Evolutionary conservation across 106 monocot genomes (phyloP).

Genomic region (Acanthochlamys bracteata): DNA sequence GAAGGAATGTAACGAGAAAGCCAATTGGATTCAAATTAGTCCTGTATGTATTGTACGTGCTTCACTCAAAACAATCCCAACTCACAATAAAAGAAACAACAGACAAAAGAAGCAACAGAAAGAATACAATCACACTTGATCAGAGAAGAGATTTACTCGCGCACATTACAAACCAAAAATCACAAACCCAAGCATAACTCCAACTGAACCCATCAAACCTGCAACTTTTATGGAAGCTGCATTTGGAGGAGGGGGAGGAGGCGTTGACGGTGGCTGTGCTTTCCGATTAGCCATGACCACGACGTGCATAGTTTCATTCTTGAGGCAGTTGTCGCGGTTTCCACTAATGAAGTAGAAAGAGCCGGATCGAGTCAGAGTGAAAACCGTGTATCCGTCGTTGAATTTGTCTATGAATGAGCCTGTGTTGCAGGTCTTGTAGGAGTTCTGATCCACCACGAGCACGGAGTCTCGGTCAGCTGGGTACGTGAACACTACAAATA

Average conservation of each 20-base stretch:
- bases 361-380: slow-evolving; percentile 33
- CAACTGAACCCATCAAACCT: slow-evolving; percentile 7
- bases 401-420: slow-evolving; percentile 23
- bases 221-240: slow-evolving; percentile 9
- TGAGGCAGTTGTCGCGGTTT: slow-evolving; percentile 27
- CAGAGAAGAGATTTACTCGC: too few relatives aligned
- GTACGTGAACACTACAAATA: slow-evolving; percentile 48
- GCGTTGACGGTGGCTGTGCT: background rate
- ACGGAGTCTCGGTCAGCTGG: slow-evolving; percentile 42
- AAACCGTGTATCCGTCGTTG: slow-evolving; percentile 49
- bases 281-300: slow-evolving; percentile 20
- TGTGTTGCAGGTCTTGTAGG: slow-evolving; percentile 59
- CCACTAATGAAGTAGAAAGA: slow-evolving; percentile 63
- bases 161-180: background rate
- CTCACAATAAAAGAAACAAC: too few relatives aligned
- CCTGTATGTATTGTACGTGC: too few relatives aligned
- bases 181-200: background rate
- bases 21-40: too few relatives aligned
- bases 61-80: too few relatives aligned
- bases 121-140: too few relatives aligned
- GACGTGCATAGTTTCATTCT: background rate
- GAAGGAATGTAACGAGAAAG: too few relatives aligned
- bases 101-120: too few relatives aligned
- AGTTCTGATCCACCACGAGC: slow-evolving; percentile 26
- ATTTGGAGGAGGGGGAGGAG: slow-evolving; percentile 8